phyloP scores from a whole-genome alignment of 1,284 basidiomycete genomes.

The Xerocomus cyaneibrunnescens region DNA sequence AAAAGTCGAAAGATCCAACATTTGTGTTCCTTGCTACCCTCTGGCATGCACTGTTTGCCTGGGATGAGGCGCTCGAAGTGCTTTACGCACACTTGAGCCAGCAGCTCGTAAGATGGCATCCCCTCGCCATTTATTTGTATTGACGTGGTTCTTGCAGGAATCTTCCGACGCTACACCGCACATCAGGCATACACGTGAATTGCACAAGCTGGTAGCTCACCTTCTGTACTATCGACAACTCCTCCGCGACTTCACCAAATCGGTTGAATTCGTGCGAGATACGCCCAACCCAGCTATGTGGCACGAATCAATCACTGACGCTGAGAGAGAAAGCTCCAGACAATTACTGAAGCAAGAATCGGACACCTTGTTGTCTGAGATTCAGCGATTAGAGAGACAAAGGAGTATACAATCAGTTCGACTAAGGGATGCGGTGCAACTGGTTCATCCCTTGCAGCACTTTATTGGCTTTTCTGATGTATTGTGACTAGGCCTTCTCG shows the following conservation, averaged over 20 bases:
- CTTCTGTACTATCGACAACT: constrained; percentile 53
- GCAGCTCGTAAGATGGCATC: constrained; percentile 36
- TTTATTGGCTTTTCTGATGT: constrained; percentile 3
- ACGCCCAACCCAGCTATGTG: constrained; percentile 48
- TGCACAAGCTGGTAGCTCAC: constrained; percentile 55
- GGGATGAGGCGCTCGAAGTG: constrained; percentile 55
- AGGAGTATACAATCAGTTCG: constrained; percentile 46
- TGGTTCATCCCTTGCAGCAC: constrained; percentile 33
- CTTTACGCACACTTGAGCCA: constrained; percentile 48
- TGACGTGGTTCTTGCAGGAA: constrained; percentile 39
- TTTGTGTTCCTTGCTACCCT: constrained; percentile 51
- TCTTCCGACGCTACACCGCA: constrained; percentile 36
- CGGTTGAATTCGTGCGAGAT: constrained; percentile 46
- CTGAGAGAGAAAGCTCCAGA: constrained; percentile 17
- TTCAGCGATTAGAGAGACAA: constrained; percentile 44
- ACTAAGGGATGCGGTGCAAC: constrained; percentile 51
- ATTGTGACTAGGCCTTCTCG: constrained; percentile 43
- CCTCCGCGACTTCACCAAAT: constrained; percentile 51
- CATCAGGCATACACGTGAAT: constrained; percentile 43
- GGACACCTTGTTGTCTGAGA: constrained; percentile 42
- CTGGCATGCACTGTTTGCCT: constrained; percentile 59
- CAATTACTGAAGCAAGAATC: constrained; percentile 44
- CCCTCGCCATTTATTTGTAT: not conserved
- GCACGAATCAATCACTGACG: constrained; percentile 16
- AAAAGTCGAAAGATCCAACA: constrained; percentile 47